These are phyloP conservation scores for Epichloe sibirici DNA, from an alignment of 2,329 filamentous ascomycete species.

Conservation along the genomic window DNA sequence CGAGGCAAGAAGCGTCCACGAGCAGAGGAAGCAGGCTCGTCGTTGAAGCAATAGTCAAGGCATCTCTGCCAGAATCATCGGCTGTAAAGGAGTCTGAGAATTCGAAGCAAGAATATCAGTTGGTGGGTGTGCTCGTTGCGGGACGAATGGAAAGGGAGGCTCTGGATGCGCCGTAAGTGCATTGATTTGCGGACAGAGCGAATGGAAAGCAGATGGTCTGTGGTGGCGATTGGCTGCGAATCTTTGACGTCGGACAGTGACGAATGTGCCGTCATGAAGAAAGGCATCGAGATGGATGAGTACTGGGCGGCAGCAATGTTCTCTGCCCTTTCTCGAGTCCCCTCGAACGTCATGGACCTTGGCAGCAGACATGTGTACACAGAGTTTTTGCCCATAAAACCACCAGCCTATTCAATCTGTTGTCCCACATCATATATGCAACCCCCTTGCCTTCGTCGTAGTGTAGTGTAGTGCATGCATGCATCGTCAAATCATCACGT, in stretches of 20 bases:
- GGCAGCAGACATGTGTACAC: too few relatives aligned
- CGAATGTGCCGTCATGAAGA: conserved; percentile 16
- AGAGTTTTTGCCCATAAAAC: too few relatives aligned
- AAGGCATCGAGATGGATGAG: conserved; percentile 15
- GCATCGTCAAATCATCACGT: background rate
- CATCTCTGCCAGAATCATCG: conserved; percentile 6
- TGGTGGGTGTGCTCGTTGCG: conserved; percentile 16
- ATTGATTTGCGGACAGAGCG: conserved; percentile 17
- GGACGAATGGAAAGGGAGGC: conserved; percentile 17
- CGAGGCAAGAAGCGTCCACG: conserved; percentile 10
- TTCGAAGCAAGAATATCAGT: background rate
- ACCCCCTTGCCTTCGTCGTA: too few relatives aligned
- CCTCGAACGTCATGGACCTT: too few relatives aligned
- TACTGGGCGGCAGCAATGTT: background rate
- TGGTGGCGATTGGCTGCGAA: conserved; percentile 16
- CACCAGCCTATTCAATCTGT: too few relatives aligned
- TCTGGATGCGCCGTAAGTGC: conserved; percentile 14
- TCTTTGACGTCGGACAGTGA: conserved; percentile 14
- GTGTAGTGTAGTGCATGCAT: background rate
- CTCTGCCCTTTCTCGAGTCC: too few relatives aligned
- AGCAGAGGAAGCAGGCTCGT: conserved; percentile 10
- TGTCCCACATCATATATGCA: too few relatives aligned
- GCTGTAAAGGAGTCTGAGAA: background rate
- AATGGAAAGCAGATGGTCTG: conserved; percentile 16
- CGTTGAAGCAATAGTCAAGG: conserved; percentile 10